Percentiles rank a stretch among this genome's conserved stretches.
Conservation (phyloP, 169 alveolate species). For the Cryptosporidium muris region DNA sequence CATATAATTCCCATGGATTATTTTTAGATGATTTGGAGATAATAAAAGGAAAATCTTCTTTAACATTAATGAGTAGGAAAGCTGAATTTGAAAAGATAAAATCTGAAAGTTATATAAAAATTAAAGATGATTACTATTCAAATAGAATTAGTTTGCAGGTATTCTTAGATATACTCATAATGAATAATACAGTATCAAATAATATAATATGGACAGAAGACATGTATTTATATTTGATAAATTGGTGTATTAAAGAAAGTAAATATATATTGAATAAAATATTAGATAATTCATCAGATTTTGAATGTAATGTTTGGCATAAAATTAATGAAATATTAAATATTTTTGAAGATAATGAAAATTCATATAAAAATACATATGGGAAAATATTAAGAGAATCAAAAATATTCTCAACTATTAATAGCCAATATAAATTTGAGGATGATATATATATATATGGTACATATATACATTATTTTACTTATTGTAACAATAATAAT, state of each 20-base stretch:
- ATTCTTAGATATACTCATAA: too few relatives aligned
- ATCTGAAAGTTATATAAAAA: too few relatives aligned
- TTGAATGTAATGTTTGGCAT: background rate
- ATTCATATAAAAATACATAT: background rate
- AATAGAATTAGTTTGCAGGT: too few relatives aligned
- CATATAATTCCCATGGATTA: background rate
- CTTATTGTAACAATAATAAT: conserved; percentile 9
- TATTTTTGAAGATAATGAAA: conserved; percentile 20
- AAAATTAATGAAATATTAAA: conserved; percentile 17
- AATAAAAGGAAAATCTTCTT: too few relatives aligned
- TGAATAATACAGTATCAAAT: conserved; percentile 13
- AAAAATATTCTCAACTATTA: background rate
- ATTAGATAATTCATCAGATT: background rate
- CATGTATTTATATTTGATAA: conserved; percentile 30
- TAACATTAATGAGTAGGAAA: background rate
- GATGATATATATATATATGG: conserved; percentile 36
- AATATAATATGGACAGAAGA: conserved; percentile 59
- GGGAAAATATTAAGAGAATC: too few relatives aligned
- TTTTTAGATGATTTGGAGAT: too few relatives aligned
- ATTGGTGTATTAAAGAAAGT: conserved; percentile 21
- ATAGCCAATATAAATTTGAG: conserved; percentile 14
- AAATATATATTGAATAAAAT: background rate
- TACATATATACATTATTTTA: conserved; percentile 17
- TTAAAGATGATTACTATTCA: too few relatives aligned
- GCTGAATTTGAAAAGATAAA: too few relatives aligned